These are phyloP conservation scores for Colletotrichum karsti DNA, from an alignment of 2,329 filamentous ascomycete genomes.

Conservation along the genomic window DNA sequence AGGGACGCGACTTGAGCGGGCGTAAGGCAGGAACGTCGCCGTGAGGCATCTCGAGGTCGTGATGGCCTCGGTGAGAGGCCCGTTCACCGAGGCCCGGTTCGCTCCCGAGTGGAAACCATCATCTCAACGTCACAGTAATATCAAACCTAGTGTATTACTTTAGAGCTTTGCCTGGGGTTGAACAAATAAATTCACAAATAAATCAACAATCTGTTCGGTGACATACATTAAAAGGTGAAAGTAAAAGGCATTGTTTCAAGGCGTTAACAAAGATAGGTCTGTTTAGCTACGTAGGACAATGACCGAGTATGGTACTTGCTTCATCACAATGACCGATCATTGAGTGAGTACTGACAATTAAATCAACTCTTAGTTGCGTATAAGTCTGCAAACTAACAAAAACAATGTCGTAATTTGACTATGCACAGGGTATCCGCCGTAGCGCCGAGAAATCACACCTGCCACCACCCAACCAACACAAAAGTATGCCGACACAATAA, in stretches of 20 bases:
- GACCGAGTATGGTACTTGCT: no score
- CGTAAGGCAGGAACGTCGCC: neutral
- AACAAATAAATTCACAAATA: no score
- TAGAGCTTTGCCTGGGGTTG: no score
- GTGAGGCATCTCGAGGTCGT: neutral
- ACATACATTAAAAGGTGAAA: no score
- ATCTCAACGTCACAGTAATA: no score
- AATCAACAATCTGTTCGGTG: no score
- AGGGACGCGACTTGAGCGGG: neutral
- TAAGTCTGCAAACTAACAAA: neutral
- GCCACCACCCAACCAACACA: slow-evolving; percentile 16
- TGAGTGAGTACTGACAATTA: neutral
- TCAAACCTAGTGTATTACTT: no score
- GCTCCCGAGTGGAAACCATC: no score
- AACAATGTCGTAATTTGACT: slow-evolving; percentile 2
- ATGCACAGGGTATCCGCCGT: slow-evolving; percentile 23
- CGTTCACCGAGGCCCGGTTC: neutral
- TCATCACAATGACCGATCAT: no score
- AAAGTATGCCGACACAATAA: slow-evolving; percentile 22
- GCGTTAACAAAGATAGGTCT: no score
- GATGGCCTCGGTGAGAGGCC: neutral
- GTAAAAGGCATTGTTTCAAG: neutral
- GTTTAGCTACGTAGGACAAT: no score
- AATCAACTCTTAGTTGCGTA: neutral
- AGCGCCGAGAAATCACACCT: slow-evolving; percentile 23